Percentiles rank a stretch among this genome's conserved stretches.
Evolutionary conservation across 345 rosid genomes (phyloP).

Genomic region (Eucalyptus sp.): DNA sequence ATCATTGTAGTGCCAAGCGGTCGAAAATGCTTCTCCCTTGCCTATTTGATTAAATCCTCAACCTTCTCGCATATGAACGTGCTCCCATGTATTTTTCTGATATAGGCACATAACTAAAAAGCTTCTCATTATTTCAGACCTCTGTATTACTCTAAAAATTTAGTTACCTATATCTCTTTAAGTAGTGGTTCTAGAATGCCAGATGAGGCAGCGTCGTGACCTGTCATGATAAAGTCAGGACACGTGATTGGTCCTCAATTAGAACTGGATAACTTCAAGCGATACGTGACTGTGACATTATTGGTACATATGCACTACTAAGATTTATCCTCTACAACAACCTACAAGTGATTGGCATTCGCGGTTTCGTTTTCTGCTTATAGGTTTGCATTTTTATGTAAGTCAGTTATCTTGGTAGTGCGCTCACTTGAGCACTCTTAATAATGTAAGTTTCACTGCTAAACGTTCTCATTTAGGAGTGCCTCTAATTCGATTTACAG

Average conservation of each 20-base stretch:
- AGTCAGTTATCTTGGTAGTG: not conserved
- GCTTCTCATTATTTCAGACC: not conserved
- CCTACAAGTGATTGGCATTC: not conserved
- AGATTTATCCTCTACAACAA: not conserved
- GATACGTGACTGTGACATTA: not conserved
- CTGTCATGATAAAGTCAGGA: too few species aligned
- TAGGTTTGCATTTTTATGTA: not conserved
- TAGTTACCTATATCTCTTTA: not conserved
- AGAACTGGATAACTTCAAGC: constrained; percentile 2
- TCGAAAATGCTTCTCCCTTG: not conserved
- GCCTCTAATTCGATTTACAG: not conserved
- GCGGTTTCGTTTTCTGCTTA: not conserved
- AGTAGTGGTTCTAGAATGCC: not conserved
- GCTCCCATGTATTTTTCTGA: not conserved
- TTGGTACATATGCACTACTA: not conserved
- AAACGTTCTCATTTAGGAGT: not conserved
- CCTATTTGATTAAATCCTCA: not conserved
- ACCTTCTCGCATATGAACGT: not conserved
- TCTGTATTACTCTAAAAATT: not conserved
- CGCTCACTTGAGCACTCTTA: not conserved
- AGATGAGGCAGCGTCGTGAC: not conserved
- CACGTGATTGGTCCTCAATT: constrained; percentile 20
- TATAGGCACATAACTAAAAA: not conserved
- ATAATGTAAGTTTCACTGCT: not conserved
- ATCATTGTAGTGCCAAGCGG: not conserved